Base-by-base conservation (phyloP, 2,329 filamentous ascomycete genomes). In the Amauroascus verrucosus region DNA sequence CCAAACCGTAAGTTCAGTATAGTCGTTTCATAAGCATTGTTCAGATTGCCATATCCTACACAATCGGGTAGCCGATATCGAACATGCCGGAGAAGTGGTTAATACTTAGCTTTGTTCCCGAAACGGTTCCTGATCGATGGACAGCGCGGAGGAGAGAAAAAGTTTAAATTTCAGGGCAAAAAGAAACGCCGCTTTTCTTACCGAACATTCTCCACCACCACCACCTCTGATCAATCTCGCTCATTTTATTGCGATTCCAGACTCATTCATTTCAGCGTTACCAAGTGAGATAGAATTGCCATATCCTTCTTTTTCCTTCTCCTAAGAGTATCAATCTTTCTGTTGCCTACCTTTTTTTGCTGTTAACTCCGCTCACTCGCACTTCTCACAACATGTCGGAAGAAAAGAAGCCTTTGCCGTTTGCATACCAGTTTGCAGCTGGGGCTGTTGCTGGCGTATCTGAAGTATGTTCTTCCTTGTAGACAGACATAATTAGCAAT, bases 361-460 rank as follows among this genome's bases (percentile, higher is more conserved):
- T n/a, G n/a, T 26, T 26, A 24, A 26, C 8, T 48, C 24, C 28
- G 13, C 51, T 38, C 37, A 22, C 43, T n/a, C 28, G 24, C 41
- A 18, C 37, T 6, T 18, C 24, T 38, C 35, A 35, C 51, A 77
- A 65, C 63, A 86, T 85, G 83, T 77, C 82, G 59, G 67, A 76
- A 60, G 73, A 80, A 50, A 70, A 83, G 61, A 85, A 88, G 75
- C 88, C 90, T 55, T 82, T 96, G 62, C 88, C 88, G 56, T 96
- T 96, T 74, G 72, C 82, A 63, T 96, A 96, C 82, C 90, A 95
- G 76, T 95, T 97, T 77, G 86, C 84, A 70, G 90, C 91, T 67
- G 90, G 90, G 76, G 93, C 93, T 69, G 86, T 98, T 68, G 93
- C 93, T 67, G 93, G 93, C 78, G 90, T 98, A 61, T 97, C 91